Evolutionary conservation across 31 red algal species (phyloP), one percentile per base, ranked within the genome.

Genomic region (Bonnemaisonia californica): DNA sequence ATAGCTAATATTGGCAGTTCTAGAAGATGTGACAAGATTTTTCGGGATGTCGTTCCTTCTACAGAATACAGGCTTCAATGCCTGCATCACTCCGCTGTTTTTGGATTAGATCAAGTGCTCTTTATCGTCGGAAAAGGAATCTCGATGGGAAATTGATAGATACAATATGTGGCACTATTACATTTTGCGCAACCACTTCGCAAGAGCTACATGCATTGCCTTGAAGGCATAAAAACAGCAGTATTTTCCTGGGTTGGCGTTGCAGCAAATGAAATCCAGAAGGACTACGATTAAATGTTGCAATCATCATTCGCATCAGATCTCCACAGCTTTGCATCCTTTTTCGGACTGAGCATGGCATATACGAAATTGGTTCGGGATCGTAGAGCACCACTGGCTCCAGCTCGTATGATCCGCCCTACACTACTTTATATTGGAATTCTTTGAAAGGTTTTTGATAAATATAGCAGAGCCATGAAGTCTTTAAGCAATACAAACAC

Each of bases 391-490:
- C 16, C 77, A 0, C 1, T 68, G 27, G 39, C 77, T 47, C 77
- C 60, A 67, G 0, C 45, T 23, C 34, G 41, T 24, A 68, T 80
- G 77, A 80, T 80, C 0, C 57, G 34, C 27, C 37, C 61, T 0
- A 54, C 77, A n/a, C 18, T 2, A 0, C 40, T 80, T 3, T 80
- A 19, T 80, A 54, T 54, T 68, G 60, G 58, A 64, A 68, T 80
- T 19, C 8, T 8, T 41, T 67, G 0, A 80, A 80, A 29, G 77
- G 42, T 23, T 57, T 32, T 67, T 7, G 77, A 80, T 33, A 61
- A 80, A 16, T 80, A 67, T 0, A 68, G 60, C 21, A 39, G 77
- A 68, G 77, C 77, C 31, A 48, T 80, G 41, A 40, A 80, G 34
- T 57, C 34, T n/a, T 41, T 80, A 22, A 67, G 56, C 19, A 67